Conservation (phyloP, 2,329 filamentous ascomycete genomes). For the Chrysoporthe deuterocubensis region DNA sequence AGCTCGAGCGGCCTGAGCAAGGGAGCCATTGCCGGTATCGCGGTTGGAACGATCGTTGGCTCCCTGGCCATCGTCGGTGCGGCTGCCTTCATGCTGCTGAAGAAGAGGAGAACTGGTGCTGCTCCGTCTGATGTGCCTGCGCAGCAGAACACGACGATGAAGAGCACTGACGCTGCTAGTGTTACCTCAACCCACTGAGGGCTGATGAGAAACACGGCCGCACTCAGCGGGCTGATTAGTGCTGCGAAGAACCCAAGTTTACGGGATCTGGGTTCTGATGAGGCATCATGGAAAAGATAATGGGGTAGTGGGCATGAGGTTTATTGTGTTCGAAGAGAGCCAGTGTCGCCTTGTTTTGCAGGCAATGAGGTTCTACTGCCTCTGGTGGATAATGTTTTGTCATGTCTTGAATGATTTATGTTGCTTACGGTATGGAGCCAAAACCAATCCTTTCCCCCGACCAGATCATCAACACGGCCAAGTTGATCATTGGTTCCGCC, state of each 20-base stretch:
- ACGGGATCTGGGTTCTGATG: neutral
- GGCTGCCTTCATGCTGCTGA: constrained; percentile 37
- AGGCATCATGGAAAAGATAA: neutral
- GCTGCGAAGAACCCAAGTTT: neutral
- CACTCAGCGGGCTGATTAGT: neutral
- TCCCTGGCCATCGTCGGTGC: constrained; percentile 37
- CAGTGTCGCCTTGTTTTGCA: neutral
- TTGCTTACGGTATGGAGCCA: neutral
- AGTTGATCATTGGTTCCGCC: neutral
- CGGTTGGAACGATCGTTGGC: constrained; percentile 41
- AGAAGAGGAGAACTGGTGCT: constrained; percentile 17
- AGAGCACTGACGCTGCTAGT: constrained; percentile 14
- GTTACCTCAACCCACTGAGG: constrained; percentile 8
- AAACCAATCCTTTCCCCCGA: neutral
- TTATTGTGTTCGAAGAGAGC: neutral
- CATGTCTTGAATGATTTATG: constrained; percentile 4
- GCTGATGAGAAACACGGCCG: neutral
- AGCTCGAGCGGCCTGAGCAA: constrained; percentile 35
- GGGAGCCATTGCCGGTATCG: constrained; percentile 44
- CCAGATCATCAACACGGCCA: neutral
- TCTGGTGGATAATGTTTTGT: neutral
- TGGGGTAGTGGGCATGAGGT: neutral
- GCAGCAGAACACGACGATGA: constrained; percentile 5
- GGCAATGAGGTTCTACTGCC: neutral
- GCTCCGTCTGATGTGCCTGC: neutral